These are phyloP conservation scores for Coelastrella sp. DNA, from an alignment of 139 green algal species.

Conservation along the genomic window DNA sequence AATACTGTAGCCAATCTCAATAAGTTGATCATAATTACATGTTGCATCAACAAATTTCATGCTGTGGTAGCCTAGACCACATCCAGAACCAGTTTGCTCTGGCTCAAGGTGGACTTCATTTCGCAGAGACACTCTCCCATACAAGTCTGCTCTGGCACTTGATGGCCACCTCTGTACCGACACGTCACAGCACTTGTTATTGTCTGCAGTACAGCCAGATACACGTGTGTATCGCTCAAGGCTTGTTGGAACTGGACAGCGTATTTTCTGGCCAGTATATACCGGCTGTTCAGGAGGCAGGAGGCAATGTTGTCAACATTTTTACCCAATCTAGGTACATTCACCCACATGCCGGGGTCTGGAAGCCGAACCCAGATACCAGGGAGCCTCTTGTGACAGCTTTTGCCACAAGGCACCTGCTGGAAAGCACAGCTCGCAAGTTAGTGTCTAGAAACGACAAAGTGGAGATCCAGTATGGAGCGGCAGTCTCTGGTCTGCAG, in stretches of 20 bases:
- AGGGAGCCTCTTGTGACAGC: background rate
- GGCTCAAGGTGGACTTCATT: no score
- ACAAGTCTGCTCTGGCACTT: no score
- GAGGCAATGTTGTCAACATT: background rate
- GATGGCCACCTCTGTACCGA: no score
- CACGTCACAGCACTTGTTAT: no score
- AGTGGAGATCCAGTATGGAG: slow-evolving; percentile 20
- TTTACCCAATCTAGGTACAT: background rate
- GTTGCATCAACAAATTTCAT: no score
- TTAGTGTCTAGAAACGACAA: slow-evolving; percentile 8
- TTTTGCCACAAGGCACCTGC: background rate
- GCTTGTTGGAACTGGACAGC: background rate
- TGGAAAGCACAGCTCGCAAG: slow-evolving; percentile 11
- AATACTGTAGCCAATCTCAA: no score
- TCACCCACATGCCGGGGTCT: background rate
- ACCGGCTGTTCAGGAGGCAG: background rate
- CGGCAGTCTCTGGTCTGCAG: background rate
- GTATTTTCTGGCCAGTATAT: background rate
- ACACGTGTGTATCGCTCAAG: background rate
- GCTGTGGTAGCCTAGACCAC: no score
- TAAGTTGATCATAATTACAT: no score
- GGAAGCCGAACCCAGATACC: background rate
- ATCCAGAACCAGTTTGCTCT: no score
- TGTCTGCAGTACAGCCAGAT: slow-evolving; percentile 30
- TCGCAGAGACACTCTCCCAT: no score